Percentiles rank a stretch among this genome's conserved stretches.
Conservation (phyloP, 768 basidiomycete species). For the Kwoniella europaea region DNA sequence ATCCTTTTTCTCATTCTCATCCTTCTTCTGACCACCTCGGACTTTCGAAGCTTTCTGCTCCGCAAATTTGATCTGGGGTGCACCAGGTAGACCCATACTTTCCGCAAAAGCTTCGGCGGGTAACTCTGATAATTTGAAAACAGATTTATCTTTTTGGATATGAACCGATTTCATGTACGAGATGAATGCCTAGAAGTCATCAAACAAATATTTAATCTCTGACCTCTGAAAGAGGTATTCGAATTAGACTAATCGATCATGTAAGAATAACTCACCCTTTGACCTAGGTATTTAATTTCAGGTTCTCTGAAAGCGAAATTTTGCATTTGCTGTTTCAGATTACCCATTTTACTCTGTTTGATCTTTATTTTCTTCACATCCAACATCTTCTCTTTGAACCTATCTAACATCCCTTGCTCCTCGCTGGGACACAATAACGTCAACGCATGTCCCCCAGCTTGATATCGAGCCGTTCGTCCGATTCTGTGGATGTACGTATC, state of each 20-base stretch:
- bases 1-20: constrained; percentile 33
- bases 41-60: constrained; percentile 71
- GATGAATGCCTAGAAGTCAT: constrained; percentile 75
- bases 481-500: constrained; percentile 98
- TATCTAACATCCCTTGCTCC: constrained; percentile 82
- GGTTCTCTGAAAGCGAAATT: constrained; percentile 91
- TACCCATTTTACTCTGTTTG: constrained; percentile 80
- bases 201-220: no score
- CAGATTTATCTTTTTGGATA: constrained; percentile 88
- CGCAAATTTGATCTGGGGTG: constrained; percentile 92
- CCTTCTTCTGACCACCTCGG: constrained; percentile 62
- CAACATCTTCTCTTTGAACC: constrained; percentile 74
- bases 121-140: constrained; percentile 83
- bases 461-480: constrained; percentile 91
- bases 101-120: constrained; percentile 84
- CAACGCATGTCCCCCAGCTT: constrained; percentile 83
- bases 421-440: constrained; percentile 86
- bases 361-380: constrained; percentile 78
- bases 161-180: constrained; percentile 92
- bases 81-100: constrained; percentile 88
- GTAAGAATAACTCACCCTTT: constrained; percentile 67
- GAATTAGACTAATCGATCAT: not conserved
- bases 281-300: constrained; percentile 95
- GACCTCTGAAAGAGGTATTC: not conserved
- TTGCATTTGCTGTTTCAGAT: constrained; percentile 85